A percentile compares a stretch with the other conserved stretches of the same genome.
These are phyloP conservation scores for Pestalotiopsis sp. DNA, from an alignment of 2,329 filamentous ascomycete genomes.

Conservation along the genomic window DNA sequence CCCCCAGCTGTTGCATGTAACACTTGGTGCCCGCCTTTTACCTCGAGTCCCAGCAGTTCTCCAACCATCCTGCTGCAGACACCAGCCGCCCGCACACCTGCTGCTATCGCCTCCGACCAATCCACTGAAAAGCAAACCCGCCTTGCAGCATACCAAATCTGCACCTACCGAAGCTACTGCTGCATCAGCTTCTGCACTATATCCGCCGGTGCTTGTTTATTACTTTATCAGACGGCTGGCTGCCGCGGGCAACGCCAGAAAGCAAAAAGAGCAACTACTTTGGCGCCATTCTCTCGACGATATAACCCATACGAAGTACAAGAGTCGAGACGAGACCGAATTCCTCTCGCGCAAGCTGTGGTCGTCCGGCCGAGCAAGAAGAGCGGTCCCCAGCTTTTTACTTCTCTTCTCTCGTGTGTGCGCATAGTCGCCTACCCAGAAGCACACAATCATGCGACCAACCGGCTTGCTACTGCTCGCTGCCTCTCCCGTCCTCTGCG, in stretches of 20 bases:
- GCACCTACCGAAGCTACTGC: background rate
- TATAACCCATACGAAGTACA: background rate
- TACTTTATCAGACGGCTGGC: background rate
- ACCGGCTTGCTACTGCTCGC: constrained; percentile 8
- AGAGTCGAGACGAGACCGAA: background rate
- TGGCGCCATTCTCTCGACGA: background rate
- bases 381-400: background rate
- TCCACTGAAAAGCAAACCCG: background rate
- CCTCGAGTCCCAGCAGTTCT: background rate
- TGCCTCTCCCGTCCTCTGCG: constrained; percentile 5
- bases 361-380: background rate
- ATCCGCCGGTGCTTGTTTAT: background rate
- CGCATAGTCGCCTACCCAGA: background rate
- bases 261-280: background rate
- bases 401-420: background rate
- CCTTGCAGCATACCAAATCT: background rate
- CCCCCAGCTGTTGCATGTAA: background rate
- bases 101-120: background rate
- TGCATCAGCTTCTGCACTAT: background rate
- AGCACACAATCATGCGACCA: constrained; percentile 13
- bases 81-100: background rate
- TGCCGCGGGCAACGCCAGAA: constrained; percentile 7
- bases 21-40: background rate
- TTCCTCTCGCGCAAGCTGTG: background rate
- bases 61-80: background rate